Percentiles rank a stretch among this genome's conserved stretches.
phyloP scores from a whole-genome alignment of 805 yeast genomes.

The Candida incommunis region DNA sequence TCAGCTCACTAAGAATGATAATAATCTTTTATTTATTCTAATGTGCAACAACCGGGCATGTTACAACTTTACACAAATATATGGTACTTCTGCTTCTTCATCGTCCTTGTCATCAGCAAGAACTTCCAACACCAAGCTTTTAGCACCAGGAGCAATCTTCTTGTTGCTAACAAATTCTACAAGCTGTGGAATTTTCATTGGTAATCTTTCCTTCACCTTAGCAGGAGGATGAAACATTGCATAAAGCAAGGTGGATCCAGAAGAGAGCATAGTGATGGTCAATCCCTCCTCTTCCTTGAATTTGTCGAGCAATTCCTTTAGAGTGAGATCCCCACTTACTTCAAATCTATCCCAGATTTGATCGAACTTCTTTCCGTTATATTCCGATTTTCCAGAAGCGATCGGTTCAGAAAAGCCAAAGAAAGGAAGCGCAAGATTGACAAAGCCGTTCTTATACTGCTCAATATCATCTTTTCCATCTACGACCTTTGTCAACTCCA shows the following conservation, averaged over 20 bases:
- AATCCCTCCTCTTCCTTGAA: conserved; percentile 76
- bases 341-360: conserved; percentile 93
- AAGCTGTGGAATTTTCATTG: conserved; percentile 53
- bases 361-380: conserved; percentile 68
- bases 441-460: conserved; percentile 82
- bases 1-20: too few species aligned
- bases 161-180: conserved; percentile 79
- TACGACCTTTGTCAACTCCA: conserved; percentile 83
- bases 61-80: conserved; percentile 1
- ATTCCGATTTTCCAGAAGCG: conserved; percentile 67
- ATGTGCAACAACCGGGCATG: too few species aligned
- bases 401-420: conserved; percentile 95
- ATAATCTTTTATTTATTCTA: too few species aligned
- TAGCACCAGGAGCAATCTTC: conserved; percentile 57
- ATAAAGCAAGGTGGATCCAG: conserved; percentile 77
- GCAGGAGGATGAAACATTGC: conserved; percentile 91
- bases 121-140: conserved; percentile 72
- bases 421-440: conserved; percentile 87
- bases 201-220: conserved; percentile 67
- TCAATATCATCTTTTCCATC: conserved; percentile 65
- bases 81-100: conserved; percentile 50
- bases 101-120: conserved; percentile 87
- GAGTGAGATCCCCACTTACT: conserved; percentile 46
- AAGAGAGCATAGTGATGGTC: conserved; percentile 80
- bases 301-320: conserved; percentile 56